phyloP scores from a whole-genome alignment of 2,329 filamentous ascomycete genomes.

The Hypoxylon rubiginosum region DNA sequence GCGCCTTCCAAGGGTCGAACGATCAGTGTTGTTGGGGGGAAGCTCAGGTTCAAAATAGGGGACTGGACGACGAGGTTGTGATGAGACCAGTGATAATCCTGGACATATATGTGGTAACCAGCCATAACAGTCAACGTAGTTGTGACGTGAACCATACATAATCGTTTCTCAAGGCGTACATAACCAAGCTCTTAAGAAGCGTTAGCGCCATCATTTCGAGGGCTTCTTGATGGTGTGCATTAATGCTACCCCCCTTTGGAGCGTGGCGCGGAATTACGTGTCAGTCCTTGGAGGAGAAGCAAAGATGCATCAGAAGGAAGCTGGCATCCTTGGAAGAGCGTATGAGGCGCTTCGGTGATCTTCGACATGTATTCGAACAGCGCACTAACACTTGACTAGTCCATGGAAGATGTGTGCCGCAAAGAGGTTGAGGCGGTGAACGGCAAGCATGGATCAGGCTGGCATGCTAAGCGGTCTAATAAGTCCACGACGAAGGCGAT shows the following conservation, averaged over 20 bases:
- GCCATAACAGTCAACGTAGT: conserved; percentile 22
- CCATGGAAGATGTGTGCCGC: conserved; percentile 7
- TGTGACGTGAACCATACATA: conserved; percentile 7
- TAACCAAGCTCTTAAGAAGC: not conserved
- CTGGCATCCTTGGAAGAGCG: conserved; percentile 1
- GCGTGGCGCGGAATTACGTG: not conserved
- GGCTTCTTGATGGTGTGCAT: not conserved
- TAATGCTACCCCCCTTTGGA: not conserved
- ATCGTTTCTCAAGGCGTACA: conserved; percentile 1
- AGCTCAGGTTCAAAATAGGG: conserved; percentile 38
- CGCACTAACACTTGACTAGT: conserved; percentile 1
- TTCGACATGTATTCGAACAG: conserved; percentile 10
- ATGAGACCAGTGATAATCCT: conserved; percentile 44
- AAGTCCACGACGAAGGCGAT: conserved; percentile 9
- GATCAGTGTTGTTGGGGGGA: conserved; percentile 28
- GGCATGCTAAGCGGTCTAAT: not conserved
- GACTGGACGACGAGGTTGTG: conserved; percentile 44
- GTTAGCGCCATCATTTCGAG: not conserved
- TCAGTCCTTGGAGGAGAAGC: conserved; percentile 25
- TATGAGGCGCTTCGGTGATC: not conserved
- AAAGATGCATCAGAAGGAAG: conserved; percentile 7
- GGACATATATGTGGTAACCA: conserved; percentile 42
- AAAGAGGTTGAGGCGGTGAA: conserved; percentile 12
- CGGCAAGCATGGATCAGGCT: conserved; percentile 1
- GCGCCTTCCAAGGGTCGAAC: conserved; percentile 41